Base-by-base conservation (phyloP, 371 early-diverging fungal species). In the Rhizopus microsporus region DNA sequence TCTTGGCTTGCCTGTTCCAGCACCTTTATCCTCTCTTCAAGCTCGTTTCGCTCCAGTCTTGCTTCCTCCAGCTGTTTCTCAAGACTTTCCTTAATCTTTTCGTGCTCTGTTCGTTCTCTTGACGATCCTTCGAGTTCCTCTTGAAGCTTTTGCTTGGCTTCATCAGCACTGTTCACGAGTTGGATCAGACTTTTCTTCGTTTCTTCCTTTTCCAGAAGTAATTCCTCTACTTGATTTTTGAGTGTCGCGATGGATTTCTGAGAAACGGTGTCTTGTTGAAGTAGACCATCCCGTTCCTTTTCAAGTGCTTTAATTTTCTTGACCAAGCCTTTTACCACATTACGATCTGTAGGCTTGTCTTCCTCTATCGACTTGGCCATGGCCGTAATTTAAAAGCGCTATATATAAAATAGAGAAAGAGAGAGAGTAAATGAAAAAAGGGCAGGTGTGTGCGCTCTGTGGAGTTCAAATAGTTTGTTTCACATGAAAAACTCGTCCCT, bases 151-250 rank as follows among this genome's bases (percentile, higher is more conserved):
- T 65, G 56, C 29, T 60, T 29, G 9, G 70, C 64, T 30, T 74
- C 74, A 57, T 74, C 74, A 7, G 70, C 71, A n/a, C 64, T 64
- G 42, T 63, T 67, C 74, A 74, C 71, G 51, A 74, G 68, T n/a
- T 66, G 67, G 23, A 72, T 33, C 5, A 77, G 45, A 33, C 65
- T 74, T 48, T 74, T 70, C 55, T 77, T 77, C 8, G 74, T 68
- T 43, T 74, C 72, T 52, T 71, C 74, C 29, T 77, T 77, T 49
- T 77, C 78, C n/a, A 74, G 35, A 4, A 72, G 56, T 1, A 77
- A 53, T 38, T 77, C 74, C 45, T 77, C 78, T 1, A 77, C 67
- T 49, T 77, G 70, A 42, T 74, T 77, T 33, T 70, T 71, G 16
- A 74, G 54, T 7, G 65, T 54, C 1, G 68, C 68, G 7, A 71